Evolutionary conservation across 805 yeast genomes (phyloP).

Genomic region (Kockiozyma suomiensis): DNA sequence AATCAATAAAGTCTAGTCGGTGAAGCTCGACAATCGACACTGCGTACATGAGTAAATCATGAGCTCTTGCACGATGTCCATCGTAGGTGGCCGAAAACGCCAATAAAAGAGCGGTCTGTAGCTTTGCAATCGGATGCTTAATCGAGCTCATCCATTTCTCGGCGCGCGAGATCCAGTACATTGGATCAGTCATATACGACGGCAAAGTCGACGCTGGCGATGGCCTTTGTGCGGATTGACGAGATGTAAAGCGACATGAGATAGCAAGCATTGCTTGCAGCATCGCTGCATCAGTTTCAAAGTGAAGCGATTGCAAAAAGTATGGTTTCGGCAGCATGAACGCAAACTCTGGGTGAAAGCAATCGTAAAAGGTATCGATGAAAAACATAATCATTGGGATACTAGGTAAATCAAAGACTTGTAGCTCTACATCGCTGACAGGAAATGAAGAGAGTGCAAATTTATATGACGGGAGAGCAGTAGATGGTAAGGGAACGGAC

Average conservation of each 20-base stretch:
- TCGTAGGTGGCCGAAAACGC: slow-evolving; percentile 28
- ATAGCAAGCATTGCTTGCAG: slow-evolving; percentile 31
- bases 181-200: slow-evolving; percentile 24
- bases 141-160: slow-evolving; percentile 24
- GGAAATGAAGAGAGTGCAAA: background rate
- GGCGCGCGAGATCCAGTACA: slow-evolving; percentile 31
- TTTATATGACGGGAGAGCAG: no score
- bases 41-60: slow-evolving; percentile 15
- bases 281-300: slow-evolving; percentile 26
- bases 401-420: slow-evolving; percentile 19
- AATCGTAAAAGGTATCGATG: slow-evolving; percentile 28
- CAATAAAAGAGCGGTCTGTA: slow-evolving; percentile 15
- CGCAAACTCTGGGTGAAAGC: slow-evolving; percentile 25
- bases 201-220: background rate
- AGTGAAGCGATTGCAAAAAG: slow-evolving; percentile 10
- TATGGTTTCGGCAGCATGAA: slow-evolving; percentile 27
- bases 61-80: slow-evolving; percentile 23
- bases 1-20: slow-evolving; percentile 22
- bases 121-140: slow-evolving; percentile 18
- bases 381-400: slow-evolving; percentile 15
- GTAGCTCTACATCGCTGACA: slow-evolving; percentile 10
- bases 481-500: background rate
- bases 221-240: background rate
- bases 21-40: slow-evolving; percentile 15
- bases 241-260: slow-evolving; percentile 23